A percentile compares a stretch with the other conserved stretches of the same genome.
These are phyloP conservation scores for Rosellinia necatrix DNA, from an alignment of 2,329 filamentous ascomycete genomes.

Conservation along the genomic window DNA sequence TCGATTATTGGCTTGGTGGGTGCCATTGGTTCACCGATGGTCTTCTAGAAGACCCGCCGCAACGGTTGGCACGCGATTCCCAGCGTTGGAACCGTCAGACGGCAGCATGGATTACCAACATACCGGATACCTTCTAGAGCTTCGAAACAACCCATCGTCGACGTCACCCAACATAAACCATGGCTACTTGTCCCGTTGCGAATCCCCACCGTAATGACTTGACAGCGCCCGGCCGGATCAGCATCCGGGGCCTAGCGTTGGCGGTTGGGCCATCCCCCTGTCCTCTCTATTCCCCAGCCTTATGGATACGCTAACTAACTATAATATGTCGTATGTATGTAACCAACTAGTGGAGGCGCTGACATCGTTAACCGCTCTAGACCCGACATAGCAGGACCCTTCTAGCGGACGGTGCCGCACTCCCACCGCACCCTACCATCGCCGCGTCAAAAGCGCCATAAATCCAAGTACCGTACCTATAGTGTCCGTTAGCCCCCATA, in stretches of 20 bases:
- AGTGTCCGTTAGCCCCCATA: no score
- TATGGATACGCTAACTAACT: conserved; percentile 3
- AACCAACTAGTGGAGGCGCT: background rate
- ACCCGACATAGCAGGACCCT: no score
- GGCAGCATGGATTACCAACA: no score
- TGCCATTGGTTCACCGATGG: background rate
- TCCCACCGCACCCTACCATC: background rate
- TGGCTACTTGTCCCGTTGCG: conserved; percentile 2
- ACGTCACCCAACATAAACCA: conserved; percentile 17
- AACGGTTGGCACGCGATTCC: no score
- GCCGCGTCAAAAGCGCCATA: background rate
- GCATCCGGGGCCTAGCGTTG: conserved; percentile 17
- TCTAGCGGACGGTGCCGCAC: no score
- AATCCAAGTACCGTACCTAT: no score
- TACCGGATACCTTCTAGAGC: no score
- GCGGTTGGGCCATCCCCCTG: background rate
- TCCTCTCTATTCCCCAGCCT: conserved; percentile 5
- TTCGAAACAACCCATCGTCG: background rate
- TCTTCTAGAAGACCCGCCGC: conserved; percentile 5
- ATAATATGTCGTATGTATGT: no score
- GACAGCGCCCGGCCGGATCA: conserved; percentile 7
- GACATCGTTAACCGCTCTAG: no score
- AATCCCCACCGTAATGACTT: conserved; percentile 5
- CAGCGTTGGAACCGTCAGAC: no score
- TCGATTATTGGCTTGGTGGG: conserved; percentile 12